A percentile compares a stretch with the other conserved stretches of the same genome.
These are phyloP conservation scores for Chaetothyriales sp. DNA, from an alignment of 2,329 filamentous ascomycete genomes.

Conservation along the genomic window DNA sequence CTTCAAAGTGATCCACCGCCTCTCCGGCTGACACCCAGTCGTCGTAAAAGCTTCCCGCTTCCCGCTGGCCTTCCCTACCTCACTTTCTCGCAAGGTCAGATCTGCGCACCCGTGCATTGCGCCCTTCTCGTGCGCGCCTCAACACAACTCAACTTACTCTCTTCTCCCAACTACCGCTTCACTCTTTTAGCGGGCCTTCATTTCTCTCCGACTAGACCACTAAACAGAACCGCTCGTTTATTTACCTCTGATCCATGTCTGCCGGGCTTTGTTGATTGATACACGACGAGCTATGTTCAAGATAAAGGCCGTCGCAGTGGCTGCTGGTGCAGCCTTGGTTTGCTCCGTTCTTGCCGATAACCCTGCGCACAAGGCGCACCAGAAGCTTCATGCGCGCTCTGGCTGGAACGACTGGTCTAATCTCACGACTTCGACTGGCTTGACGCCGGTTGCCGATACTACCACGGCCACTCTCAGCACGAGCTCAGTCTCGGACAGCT, in stretches of 20 bases:
- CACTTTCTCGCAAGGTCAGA: constrained; percentile 13
- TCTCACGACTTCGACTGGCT: constrained; percentile 58
- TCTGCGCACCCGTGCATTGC: constrained; percentile 14
- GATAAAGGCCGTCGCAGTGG: constrained; percentile 63
- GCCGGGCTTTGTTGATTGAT: constrained; percentile 16
- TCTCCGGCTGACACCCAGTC: constrained; percentile 6
- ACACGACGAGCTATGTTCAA: constrained; percentile 27
- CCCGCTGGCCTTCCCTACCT: constrained; percentile 8
- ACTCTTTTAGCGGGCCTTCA: constrained; percentile 69
- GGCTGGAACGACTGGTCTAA: constrained; percentile 36
- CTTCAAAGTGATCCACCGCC: constrained; percentile 3
- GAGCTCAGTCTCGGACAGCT: constrained; percentile 6
- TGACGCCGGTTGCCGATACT: constrained; percentile 1
- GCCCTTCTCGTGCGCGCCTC: constrained; percentile 10
- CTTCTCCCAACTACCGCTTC: constrained; percentile 23
- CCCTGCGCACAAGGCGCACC: constrained; percentile 48
- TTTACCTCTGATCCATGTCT: constrained; percentile 12
- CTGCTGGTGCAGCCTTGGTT: constrained; percentile 42
- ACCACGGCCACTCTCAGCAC: constrained; percentile 15
- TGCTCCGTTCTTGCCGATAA: constrained; percentile 42
- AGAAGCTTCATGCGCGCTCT: constrained; percentile 19
- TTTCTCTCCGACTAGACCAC: constrained; percentile 31
- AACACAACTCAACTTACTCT: constrained; percentile 4
- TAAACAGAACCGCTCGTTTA: constrained; percentile 6
- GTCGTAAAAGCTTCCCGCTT: constrained; percentile 13